Percentiles rank a stretch among this genome's conserved stretches.
phyloP scores from a whole-genome alignment of 73 alveolate species.

The Tetrahymena borealis region DNA sequence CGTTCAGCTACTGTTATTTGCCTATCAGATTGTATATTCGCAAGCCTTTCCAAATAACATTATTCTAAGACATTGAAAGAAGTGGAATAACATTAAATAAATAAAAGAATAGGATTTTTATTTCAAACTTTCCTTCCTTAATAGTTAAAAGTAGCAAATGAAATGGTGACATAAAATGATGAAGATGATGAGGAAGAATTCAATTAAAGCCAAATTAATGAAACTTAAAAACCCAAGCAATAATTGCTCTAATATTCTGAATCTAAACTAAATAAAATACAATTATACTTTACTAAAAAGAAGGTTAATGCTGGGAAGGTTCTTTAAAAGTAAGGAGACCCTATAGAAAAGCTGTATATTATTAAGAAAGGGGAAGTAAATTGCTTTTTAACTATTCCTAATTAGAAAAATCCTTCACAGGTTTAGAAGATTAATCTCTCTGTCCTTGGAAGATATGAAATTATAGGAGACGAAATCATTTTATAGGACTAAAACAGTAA shows the following conservation, averaged over 20 bases:
- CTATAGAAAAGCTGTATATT: neutral
- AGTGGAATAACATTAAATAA: neutral
- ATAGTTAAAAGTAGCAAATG: neutral
- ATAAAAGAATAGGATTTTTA: neutral
- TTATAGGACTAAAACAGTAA: neutral
- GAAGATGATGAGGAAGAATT: neutral
- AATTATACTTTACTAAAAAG: neutral
- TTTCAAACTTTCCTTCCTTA: neutral
- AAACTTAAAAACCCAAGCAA: neutral
- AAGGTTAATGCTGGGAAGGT: neutral
- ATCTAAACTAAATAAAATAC: neutral
- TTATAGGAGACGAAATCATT: neutral
- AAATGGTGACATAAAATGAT: neutral
- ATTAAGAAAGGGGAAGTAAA: neutral
- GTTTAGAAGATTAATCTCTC: neutral
- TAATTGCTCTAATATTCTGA: neutral
- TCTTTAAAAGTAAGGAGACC: neutral
- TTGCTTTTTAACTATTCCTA: neutral
- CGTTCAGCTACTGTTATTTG: constrained; percentile 32
- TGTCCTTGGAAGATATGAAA: neutral
- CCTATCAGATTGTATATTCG: constrained; percentile 13
- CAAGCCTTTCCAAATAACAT: neutral
- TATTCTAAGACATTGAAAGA: neutral
- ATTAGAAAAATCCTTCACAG: neutral
- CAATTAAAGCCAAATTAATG: neutral